phyloP scores from a whole-genome alignment of 768 basidiomycete species.

The Coprinopsis strossmayeri region DNA sequence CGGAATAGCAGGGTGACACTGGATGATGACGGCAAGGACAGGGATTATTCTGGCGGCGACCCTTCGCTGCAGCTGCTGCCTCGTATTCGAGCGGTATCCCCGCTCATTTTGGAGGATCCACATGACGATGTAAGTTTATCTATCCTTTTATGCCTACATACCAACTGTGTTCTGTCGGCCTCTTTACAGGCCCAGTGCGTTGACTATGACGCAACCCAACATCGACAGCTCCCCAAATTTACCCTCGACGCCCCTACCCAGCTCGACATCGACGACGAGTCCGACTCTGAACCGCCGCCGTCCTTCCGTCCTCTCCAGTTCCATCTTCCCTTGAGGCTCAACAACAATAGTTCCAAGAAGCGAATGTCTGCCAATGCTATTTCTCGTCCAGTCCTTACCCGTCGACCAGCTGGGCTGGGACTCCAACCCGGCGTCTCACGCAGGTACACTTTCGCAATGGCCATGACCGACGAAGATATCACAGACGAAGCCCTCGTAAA shows the following conservation, averaged over 20 bases:
- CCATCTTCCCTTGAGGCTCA: slow-evolving; percentile 2
- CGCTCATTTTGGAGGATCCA: not conserved
- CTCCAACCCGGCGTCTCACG: slow-evolving; percentile 3
- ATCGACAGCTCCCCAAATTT: slow-evolving; percentile 1
- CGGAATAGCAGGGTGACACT: not conserved
- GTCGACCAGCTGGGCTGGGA: not conserved
- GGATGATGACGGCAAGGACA: not conserved
- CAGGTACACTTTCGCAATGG: slow-evolving; percentile 38
- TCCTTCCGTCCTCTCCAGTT: not conserved
- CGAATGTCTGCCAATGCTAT: slow-evolving; percentile 7
- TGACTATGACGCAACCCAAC: not conserved
- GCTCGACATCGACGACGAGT: not conserved
- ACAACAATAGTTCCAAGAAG: too few relatives aligned
- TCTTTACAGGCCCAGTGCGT: not conserved
- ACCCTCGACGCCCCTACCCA: slow-evolving; percentile 3
- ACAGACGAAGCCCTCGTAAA: slow-evolving; percentile 45
- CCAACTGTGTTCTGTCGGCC: not conserved
- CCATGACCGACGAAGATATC: slow-evolving; percentile 42
- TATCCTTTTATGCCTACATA: too few relatives aligned
- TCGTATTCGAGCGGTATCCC: not conserved
- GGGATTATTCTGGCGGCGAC: not conserved
- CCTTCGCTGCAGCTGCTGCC: not conserved
- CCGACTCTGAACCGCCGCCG: not conserved
- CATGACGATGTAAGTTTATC: not conserved
- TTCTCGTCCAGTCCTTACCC: slow-evolving; percentile 7